Evolutionary conservation across 345 rosid species (phyloP), one percentile per base, ranked within the genome.

Genomic region (Populus ilicifolia): DNA sequence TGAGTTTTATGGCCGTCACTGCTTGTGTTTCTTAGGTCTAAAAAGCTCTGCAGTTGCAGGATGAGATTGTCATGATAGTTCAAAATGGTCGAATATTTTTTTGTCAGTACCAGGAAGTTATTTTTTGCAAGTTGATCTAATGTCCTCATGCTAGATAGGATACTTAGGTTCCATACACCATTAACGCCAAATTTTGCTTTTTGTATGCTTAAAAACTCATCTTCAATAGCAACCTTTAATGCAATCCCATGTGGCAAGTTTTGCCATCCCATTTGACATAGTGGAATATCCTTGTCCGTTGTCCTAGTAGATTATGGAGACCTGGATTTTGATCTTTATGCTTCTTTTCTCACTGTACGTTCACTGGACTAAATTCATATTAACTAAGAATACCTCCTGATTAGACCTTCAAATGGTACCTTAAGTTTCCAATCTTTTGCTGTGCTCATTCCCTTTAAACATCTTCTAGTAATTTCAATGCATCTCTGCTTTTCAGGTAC

Each of bases 401-500:
- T 38, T 59, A 39, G 59, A 68, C 41, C 75, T 21, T 18, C 30
- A 56, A 14, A 21, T 12, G 38, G 17, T 46, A 13, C 30, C 36
- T 33, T 33, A 33, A 33, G 36, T 33, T 33, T 33, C 5, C 36
- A 33, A 33, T 33, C 11, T 74, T 29, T 4, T 25, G 41, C 41
- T 67, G 48, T 36, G 4, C 18, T 38, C 5, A 2, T 66, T 29
- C 44, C 35, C 62, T 20, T 27, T 27, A 16, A 44, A 17, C 59
- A 72, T 81, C 21, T 41, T 56, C 7, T 79, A 20, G 68, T 43
- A 62, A 61, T 20, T 62, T 84, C 39, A 63, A 44, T 52, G 6
- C 56, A 38, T 59, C 64, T 79, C 56, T 46, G 17, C 56, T 72
- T 78, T 82, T 73, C 83, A 93, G 99, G 92, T 96, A 43, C 89